Evolutionary conservation across 305 asterid species (phyloP).

Genomic region (Fraxinus xanthoxyloides): DNA sequence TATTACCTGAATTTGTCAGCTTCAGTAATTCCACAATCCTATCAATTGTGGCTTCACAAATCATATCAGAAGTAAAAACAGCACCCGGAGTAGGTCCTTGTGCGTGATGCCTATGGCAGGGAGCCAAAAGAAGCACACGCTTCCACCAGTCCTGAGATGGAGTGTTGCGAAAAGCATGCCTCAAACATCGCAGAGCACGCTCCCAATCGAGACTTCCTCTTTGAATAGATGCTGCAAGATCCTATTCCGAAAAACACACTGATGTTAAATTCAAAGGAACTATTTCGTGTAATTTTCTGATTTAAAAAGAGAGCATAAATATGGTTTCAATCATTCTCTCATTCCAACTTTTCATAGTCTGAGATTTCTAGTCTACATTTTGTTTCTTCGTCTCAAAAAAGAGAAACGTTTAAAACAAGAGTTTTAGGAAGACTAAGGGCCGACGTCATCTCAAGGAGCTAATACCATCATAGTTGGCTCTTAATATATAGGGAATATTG

Average conservation of each 20-base stretch:
- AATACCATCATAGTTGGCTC: not conserved
- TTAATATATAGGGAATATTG: not conserved
- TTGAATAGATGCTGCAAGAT: constrained; percentile 89
- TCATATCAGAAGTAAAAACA: constrained; percentile 96
- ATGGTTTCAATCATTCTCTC: not conserved
- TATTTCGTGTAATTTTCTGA: not conserved
- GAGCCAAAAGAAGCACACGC: constrained; percentile 94
- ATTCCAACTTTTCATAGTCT: not conserved
- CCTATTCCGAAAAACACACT: constrained; percentile 43
- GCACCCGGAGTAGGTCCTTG: constrained; percentile 91
- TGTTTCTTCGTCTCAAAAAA: not conserved
- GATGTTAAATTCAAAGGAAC: not conserved
- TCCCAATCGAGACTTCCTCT: constrained; percentile 99
- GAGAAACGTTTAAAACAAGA: not conserved
- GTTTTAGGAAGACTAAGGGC: not conserved
- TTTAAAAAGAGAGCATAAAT: not conserved
- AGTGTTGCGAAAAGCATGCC: constrained; percentile 95
- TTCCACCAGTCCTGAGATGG: constrained; percentile 99
- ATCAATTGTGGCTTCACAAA: constrained; percentile 92
- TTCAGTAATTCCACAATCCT: constrained; percentile 85
- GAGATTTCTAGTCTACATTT: not conserved
- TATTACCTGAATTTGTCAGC: constrained; percentile 86
- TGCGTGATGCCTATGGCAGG: constrained; percentile 73
- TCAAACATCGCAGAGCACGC: constrained; percentile 89
- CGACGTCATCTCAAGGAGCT: not conserved